These are phyloP conservation scores for Eucalyptus virginea DNA, from an alignment of 345 rosid species.

Conservation along the genomic window DNA sequence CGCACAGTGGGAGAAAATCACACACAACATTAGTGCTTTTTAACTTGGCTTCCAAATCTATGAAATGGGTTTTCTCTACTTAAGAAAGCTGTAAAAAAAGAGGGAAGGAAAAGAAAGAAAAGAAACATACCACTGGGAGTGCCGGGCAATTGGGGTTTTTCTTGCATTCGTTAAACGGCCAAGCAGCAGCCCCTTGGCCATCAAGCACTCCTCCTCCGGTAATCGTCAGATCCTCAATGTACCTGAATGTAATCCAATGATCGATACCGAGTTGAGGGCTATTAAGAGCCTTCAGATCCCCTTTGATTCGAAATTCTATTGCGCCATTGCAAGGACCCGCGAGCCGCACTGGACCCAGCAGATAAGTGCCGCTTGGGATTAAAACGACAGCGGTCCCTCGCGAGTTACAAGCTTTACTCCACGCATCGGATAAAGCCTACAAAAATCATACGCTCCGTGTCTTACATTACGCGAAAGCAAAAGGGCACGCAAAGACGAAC, in stretches of 20 bases:
- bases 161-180: not conserved
- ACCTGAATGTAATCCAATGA: constrained; percentile 5
- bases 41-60: not conserved
- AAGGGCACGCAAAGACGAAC: not conserved
- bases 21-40: not conserved
- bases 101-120: not conserved
- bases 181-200: constrained; percentile 15
- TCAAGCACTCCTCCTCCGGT: constrained; percentile 15
- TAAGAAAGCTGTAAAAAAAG: not conserved
- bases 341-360: not conserved
- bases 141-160: not conserved
- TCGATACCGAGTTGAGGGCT: not conserved
- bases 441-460: not conserved
- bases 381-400: not conserved
- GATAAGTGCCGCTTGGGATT: constrained; percentile 3
- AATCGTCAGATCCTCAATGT: not conserved
- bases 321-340: constrained; percentile 11
- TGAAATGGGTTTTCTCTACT: not conserved
- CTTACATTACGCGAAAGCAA: not conserved
- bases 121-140: constrained; percentile 4
- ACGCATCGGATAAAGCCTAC: constrained; percentile 1
- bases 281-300: not conserved
- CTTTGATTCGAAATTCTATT: not conserved
- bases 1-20: not conserved
- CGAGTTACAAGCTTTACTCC: constrained; percentile 6